These are phyloP conservation scores for Nevesoporus exiguus DNA, from an alignment of 768 basidiomycete genomes.

Conservation along the genomic window DNA sequence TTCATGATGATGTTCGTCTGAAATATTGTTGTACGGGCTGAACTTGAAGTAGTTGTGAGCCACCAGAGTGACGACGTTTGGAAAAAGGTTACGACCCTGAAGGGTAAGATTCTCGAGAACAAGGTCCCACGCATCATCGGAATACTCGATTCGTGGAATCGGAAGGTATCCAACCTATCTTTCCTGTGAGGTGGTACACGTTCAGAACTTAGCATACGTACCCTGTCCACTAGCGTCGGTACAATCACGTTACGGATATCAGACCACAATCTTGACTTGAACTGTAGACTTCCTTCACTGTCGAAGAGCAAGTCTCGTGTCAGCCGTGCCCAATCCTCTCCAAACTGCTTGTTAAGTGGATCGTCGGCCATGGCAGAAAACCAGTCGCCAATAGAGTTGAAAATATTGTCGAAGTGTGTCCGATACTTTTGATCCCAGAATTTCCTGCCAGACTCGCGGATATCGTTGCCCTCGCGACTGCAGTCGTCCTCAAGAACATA, in stretches of 20 bases:
- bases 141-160: conserved; percentile 93
- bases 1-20: conserved; percentile 64
- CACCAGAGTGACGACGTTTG: conserved; percentile 69
- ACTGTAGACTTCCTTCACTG: conserved; percentile 75
- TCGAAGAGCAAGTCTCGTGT: conserved; percentile 80
- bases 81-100: conserved; percentile 86
- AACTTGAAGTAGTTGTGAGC: conserved; percentile 83
- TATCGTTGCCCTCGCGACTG: conserved; percentile 54
- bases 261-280: conserved; percentile 86
- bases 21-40: conserved; percentile 60
- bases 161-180: conserved; percentile 72
- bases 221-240: conserved; percentile 72
- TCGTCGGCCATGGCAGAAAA: conserved; percentile 85
- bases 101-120: conserved; percentile 92
- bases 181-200: not conserved
- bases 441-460: conserved; percentile 66
- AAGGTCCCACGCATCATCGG: conserved; percentile 80
- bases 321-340: conserved; percentile 77
- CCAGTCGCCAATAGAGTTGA: conserved; percentile 70
- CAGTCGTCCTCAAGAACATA: conserved; percentile 82
- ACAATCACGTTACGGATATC: conserved; percentile 83
- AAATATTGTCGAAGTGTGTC: conserved; percentile 76
- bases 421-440: conserved; percentile 80
- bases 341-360: conserved; percentile 75
- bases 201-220: conserved; percentile 30